Conservation (phyloP, 306 rosid genomes). For the Malus fusca region DNA sequence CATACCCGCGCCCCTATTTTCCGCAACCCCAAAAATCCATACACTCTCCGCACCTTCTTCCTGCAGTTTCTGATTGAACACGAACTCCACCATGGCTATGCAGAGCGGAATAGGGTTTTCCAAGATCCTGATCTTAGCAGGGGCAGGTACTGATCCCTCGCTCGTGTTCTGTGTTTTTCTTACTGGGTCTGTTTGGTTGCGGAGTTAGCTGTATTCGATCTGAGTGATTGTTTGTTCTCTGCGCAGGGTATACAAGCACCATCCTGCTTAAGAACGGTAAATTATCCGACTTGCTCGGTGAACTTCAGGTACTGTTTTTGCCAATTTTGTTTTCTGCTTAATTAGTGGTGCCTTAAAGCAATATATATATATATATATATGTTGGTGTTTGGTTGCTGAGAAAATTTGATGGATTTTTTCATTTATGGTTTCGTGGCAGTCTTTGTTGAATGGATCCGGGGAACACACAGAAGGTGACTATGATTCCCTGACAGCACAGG, state of each 20-base stretch:
- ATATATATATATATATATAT: neutral
- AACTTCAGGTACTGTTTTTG: constrained; percentile 54
- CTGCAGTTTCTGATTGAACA: constrained; percentile 15
- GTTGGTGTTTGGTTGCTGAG: constrained; percentile 2
- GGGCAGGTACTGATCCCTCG: constrained; percentile 40
- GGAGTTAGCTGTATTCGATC: neutral
- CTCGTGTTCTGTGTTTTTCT: neutral
- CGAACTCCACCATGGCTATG: constrained; percentile 55
- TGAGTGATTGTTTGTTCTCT: constrained; percentile 8
- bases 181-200: neutral
- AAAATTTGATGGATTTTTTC: neutral
- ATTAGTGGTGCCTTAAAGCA: neutral
- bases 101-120: constrained; percentile 61
- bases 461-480: constrained; percentile 56
- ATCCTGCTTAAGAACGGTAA: constrained; percentile 61
- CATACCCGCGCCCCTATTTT: neutral
- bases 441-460: constrained; percentile 57
- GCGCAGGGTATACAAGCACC: constrained; percentile 71
- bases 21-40: neutral
- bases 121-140: constrained; percentile 57
- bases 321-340: neutral
- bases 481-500: constrained; percentile 81
- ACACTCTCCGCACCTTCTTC: neutral
- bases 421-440: constrained; percentile 28
- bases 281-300: constrained; percentile 63